Evolutionary conservation across 345 rosid species (phyloP).

Genomic region (Populus davidiana): DNA sequence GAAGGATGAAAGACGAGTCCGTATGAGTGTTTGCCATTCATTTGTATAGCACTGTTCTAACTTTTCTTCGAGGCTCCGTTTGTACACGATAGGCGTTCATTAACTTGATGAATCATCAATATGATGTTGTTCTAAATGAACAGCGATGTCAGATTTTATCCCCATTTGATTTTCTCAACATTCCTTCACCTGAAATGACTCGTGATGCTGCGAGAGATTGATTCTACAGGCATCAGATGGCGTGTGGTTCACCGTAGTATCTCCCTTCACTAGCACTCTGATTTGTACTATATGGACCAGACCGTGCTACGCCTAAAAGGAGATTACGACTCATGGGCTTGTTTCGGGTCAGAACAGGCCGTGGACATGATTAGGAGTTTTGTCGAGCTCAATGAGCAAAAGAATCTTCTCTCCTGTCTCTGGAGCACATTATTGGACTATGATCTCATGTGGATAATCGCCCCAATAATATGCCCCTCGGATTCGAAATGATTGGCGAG

Average conservation of each 20-base stretch:
- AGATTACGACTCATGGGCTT: not conserved
- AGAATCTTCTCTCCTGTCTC: not conserved
- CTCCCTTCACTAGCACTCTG: not conserved
- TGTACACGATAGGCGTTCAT: not conserved
- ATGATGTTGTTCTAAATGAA: not conserved
- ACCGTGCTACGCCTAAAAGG: not conserved
- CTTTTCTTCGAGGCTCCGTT: not conserved
- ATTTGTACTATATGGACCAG: not conserved
- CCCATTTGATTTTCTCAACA: not conserved
- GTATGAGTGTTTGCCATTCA: not conserved
- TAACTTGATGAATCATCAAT: not conserved
- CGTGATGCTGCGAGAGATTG: not conserved
- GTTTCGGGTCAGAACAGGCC: not conserved
- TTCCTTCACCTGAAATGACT: not conserved
- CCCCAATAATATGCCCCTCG: too few relatives aligned
- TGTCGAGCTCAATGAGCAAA: not conserved
- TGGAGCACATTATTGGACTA: not conserved
- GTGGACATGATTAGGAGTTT: not conserved
- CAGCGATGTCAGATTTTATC: not conserved
- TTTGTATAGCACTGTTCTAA: constrained; percentile 15
- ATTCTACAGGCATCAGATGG: too few relatives aligned
- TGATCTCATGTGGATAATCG: not conserved
- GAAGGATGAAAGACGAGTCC: too few relatives aligned
- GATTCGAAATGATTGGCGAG: not conserved
- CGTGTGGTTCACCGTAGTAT: too few relatives aligned